Evolutionary conservation across 345 rosid species (phyloP).

Genomic region (Heritiera littoralis): DNA sequence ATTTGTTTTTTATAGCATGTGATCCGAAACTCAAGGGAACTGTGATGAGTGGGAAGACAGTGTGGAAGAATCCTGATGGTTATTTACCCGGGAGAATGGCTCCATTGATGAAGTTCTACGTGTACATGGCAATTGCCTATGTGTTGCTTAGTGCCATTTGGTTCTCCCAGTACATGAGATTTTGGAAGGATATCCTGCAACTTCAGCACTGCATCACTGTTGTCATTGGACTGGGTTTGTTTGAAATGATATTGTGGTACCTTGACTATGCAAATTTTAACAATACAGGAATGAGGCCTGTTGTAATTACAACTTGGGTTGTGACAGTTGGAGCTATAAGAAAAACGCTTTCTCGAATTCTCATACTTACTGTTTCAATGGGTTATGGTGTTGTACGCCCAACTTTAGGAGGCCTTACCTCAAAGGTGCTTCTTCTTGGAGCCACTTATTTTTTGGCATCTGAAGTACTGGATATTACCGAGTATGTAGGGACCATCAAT

Average conservation of each 20-base stretch:
- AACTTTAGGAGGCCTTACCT: constrained; percentile 95
- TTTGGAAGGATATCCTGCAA: constrained; percentile 79
- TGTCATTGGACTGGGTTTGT: constrained; percentile 73
- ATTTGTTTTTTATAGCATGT: constrained; percentile 81
- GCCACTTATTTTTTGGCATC: constrained; percentile 88
- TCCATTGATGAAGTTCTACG: constrained; percentile 80
- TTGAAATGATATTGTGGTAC: constrained; percentile 95
- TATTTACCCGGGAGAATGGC: constrained; percentile 98
- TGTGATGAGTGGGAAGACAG: constrained; percentile 82
- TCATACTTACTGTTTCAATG: constrained; percentile 85
- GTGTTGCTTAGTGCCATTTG: constrained; percentile 65
- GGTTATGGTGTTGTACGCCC: constrained; percentile 98
- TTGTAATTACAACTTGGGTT: constrained; percentile 79
- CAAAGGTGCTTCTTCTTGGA: constrained; percentile 91
- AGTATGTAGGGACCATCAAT: constrained; percentile 83
- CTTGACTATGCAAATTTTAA: constrained; percentile 81
- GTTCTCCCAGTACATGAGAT: constrained; percentile 79
- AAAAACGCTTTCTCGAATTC: constrained; percentile 72
- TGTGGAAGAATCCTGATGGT: constrained; percentile 93
- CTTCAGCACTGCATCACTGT: constrained; percentile 89
- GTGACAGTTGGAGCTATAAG: constrained; percentile 89
- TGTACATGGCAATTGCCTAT: constrained; percentile 71
- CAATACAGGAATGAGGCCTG: constrained; percentile 72
- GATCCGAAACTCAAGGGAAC: constrained; percentile 83
- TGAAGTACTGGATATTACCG: constrained; percentile 80